These are phyloP conservation scores for Candida sanyaensis DNA, from an alignment of 1,139 yeast genomes.

Conservation along the genomic window DNA sequence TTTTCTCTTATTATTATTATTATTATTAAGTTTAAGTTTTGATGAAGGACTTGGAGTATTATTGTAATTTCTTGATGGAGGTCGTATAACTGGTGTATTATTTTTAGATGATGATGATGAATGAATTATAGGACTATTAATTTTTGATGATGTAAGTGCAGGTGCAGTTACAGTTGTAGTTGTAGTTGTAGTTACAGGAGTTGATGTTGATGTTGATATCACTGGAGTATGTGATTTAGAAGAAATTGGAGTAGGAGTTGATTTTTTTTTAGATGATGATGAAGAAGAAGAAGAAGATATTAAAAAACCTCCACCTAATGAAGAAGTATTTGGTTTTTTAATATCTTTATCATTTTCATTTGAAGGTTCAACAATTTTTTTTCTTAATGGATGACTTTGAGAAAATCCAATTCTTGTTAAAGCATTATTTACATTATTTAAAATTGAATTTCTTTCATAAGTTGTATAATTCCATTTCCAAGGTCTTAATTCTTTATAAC, in stretches of 20 bases:
- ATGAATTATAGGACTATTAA: too few relatives aligned
- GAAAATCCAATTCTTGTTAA: conserved; percentile 46
- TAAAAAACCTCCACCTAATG: conserved; percentile 21
- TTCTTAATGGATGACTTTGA: conserved; percentile 47
- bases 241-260: conserved; percentile 5
- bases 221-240: conserved; percentile 9
- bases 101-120: too few relatives aligned
- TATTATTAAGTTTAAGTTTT: too few relatives aligned
- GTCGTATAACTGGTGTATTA: too few relatives aligned
- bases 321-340: conserved; percentile 3
- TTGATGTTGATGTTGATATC: neutral
- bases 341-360: conserved; percentile 4
- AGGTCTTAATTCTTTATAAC: conserved; percentile 44
- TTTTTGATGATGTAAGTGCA: too few relatives aligned
- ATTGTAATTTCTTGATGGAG: neutral
- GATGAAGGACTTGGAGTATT: neutral
- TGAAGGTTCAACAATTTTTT: conserved; percentile 25
- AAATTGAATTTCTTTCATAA: conserved; percentile 34
- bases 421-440: conserved; percentile 39
- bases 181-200: neutral
- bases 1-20: conserved; percentile 12
- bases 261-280: conserved; percentile 2
- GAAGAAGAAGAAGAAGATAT: conserved; percentile 11
- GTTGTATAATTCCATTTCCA: conserved; percentile 40
- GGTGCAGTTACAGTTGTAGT: neutral